phyloP scores from a whole-genome alignment of 1,284 basidiomycete species.

The Cutaneotrichosporon cyanovorans region DNA sequence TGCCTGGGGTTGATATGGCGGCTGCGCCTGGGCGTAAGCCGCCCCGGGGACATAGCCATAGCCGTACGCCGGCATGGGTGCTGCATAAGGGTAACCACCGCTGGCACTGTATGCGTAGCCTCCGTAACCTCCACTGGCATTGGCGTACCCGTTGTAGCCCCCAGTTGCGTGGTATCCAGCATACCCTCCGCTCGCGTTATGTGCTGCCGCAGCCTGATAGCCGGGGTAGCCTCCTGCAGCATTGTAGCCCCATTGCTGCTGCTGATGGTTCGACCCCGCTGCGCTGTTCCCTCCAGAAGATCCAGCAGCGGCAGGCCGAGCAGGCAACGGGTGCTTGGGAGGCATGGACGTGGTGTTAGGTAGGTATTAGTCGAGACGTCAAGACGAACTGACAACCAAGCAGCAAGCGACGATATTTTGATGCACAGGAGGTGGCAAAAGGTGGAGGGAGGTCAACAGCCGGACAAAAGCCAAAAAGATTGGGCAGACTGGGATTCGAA shows the following conservation, averaged over 20 bases:
- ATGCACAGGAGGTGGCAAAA: too few species aligned
- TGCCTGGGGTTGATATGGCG: not conserved
- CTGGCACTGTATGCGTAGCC: not conserved
- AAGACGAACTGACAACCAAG: too few species aligned
- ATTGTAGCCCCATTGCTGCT: not conserved
- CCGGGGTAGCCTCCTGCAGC: constrained; percentile 6
- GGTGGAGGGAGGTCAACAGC: too few species aligned
- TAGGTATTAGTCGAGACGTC: too few species aligned
- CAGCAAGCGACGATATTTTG: too few species aligned
- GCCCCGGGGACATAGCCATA: not conserved
- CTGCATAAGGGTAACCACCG: constrained; percentile 1
- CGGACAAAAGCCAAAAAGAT: not conserved
- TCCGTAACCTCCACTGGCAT: not conserved
- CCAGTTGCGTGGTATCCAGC: not conserved
- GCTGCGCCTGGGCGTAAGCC: not conserved
- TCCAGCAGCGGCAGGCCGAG: not conserved
- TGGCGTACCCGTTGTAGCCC: not conserved
- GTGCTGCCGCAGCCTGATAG: not conserved
- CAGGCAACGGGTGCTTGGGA: not conserved
- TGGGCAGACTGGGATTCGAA: constrained; percentile 10
- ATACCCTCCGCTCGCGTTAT: not conserved
- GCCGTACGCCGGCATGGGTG: not conserved
- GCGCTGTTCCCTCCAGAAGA: not conserved
- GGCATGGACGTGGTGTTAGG: not conserved
- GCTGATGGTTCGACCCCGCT: not conserved